Percentiles rank a stretch among this genome's conserved stretches.
Conservation (phyloP, 257 asterid genomes). For the Solanum lycopersicoides region DNA sequence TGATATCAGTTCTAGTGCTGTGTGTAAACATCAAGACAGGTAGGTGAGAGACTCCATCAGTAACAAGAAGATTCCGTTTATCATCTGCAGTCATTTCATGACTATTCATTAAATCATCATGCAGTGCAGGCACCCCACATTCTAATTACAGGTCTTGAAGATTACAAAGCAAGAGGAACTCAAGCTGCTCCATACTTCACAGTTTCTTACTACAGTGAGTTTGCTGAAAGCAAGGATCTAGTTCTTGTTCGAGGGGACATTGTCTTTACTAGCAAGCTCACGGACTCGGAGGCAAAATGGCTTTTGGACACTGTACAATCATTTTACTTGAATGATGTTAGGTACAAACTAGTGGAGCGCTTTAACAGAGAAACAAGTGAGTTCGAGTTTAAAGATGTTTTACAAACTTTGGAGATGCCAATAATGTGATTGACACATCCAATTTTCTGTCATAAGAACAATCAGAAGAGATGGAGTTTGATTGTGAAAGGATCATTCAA, state of each 20-base stretch:
- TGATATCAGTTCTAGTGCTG: neutral
- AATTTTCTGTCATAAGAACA: neutral
- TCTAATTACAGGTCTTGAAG: slow-evolving; percentile 94
- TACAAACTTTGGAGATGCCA: slow-evolving; percentile 81
- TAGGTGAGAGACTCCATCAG: neutral
- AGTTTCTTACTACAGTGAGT: slow-evolving; percentile 65
- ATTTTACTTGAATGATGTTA: slow-evolving; percentile 73
- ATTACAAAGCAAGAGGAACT: slow-evolving; percentile 90
- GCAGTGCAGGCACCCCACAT: slow-evolving; percentile 91
- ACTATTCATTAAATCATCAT: neutral
- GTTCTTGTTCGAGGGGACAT: slow-evolving; percentile 85
- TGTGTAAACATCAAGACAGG: neutral
- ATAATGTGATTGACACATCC: slow-evolving; percentile 19
- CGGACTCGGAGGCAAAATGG: slow-evolving; percentile 76
- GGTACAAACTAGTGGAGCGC: slow-evolving; percentile 80
- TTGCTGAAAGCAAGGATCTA: slow-evolving; percentile 76
- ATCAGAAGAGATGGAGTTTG: neutral
- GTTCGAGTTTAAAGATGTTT: slow-evolving; percentile 84
- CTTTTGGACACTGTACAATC: slow-evolving; percentile 81
- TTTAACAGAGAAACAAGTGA: slow-evolving; percentile 77
- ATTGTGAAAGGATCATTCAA: neutral
- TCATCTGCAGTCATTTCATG: neutral
- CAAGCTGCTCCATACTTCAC: slow-evolving; percentile 93
- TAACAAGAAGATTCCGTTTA: neutral
- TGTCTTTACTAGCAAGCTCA: slow-evolving; percentile 87